These are phyloP conservation scores for Fomitopsis schrenkii DNA, from an alignment of 1,284 basidiomycete genomes.

Conservation along the genomic window DNA sequence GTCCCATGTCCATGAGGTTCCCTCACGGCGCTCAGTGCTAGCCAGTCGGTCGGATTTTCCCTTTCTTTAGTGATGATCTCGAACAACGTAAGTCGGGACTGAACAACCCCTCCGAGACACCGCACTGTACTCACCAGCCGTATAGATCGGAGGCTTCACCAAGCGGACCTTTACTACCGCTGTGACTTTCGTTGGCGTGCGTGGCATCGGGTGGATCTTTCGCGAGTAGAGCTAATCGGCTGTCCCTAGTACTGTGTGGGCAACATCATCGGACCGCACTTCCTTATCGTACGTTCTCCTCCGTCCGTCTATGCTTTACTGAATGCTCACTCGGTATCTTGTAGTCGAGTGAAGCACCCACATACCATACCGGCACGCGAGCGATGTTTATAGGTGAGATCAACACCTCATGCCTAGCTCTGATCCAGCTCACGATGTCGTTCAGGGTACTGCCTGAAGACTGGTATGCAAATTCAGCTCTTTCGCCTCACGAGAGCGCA, in stretches of 20 bases:
- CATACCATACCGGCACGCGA: constrained; percentile 8
- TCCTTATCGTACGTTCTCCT: constrained; percentile 10
- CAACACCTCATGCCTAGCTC: neutral
- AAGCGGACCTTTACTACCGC: constrained; percentile 26
- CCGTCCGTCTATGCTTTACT: neutral
- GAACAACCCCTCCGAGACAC: neutral
- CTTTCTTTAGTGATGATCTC: constrained; percentile 27
- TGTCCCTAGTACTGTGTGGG: constrained; percentile 14
- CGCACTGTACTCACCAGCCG: neutral
- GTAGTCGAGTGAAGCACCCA: constrained; percentile 4
- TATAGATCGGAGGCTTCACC: constrained; percentile 26
- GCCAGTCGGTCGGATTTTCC: constrained; percentile 23
- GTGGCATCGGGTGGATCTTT: neutral
- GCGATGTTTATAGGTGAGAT: constrained; percentile 17
- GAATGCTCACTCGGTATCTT: neutral
- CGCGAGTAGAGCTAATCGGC: neutral
- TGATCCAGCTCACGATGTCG: neutral
- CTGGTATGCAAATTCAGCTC: constrained; percentile 2
- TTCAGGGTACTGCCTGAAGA: constrained; percentile 17
- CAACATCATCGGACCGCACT: constrained; percentile 18
- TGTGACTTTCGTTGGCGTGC: constrained; percentile 19
- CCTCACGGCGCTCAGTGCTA: neutral
- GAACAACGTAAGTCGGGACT: constrained; percentile 18
- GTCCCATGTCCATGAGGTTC: neutral
- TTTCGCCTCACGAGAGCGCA: neutral